Base-by-base conservation (phyloP, 768 basidiomycete species). In the Russula olivacea region DNA sequence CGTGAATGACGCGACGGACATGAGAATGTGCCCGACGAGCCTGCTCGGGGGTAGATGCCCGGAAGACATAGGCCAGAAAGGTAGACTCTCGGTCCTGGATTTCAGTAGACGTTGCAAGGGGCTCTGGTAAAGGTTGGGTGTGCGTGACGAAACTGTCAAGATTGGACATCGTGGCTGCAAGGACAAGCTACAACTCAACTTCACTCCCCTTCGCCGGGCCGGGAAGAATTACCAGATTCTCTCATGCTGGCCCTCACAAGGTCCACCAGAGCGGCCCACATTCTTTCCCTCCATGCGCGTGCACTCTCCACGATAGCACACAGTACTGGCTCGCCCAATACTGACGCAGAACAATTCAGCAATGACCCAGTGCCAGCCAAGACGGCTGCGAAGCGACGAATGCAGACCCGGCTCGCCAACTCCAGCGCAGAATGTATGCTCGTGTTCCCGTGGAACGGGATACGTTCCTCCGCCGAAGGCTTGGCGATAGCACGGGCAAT, bases 41-140 rank as follows among this genome's bases (percentile, higher is more conserved):
- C 58, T 83, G 81, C 6, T 76, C 76, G 3, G 78, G 75, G 38
- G 82, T 79, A 1, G 76, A 74, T n/a, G 83, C 83, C 19, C 75
- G 73, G 71, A 82, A 87, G 30, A 90, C 76, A 52, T 80, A 78
- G 2, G 82, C 90, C 23, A 89, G 75, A 69, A 93, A 93, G 3
- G 79, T 79, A 1, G 88, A 91, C 12, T 82, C 83, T 21, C 88
- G 81, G 74, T 91, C 91, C 34, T 85, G 79, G 58, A 92, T 81
- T 69, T 91, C 89, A 66, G 87, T 83, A 3, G 90, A 93, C 30
- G 80, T 82, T 34, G 79, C 76, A 7, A 84, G 61, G 2, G 81
- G 74, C 41, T 76, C 73, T 17, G 81, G 80, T 21, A 75, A 72
- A 19, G 80, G 77, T n/a, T 74, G 74, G 19, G 77, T 74, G 36